Conservation (phyloP, 2,329 filamentous ascomycete genomes). For the Dactylellina drechsleri region DNA sequence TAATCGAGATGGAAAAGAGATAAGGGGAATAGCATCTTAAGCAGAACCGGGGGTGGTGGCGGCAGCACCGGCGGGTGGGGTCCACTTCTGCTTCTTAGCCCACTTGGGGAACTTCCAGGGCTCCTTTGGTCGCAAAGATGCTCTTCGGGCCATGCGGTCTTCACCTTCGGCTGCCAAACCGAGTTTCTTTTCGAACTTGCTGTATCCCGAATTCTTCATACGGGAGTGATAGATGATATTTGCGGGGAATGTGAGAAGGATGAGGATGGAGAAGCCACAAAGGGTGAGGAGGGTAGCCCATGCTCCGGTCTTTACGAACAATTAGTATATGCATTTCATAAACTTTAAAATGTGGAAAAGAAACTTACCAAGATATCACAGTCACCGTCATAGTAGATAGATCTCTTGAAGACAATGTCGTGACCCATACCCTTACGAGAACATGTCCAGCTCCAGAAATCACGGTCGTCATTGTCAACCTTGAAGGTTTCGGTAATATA, state of each 20-base stretch:
- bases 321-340: neutral
- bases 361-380: constrained; percentile 50
- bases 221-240: constrained; percentile 52
- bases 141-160: constrained; percentile 20
- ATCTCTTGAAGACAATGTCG: constrained; percentile 51
- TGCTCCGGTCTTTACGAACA: constrained; percentile 43
- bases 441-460: constrained; percentile 55
- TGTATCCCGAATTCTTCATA: constrained; percentile 53
- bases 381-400: constrained; percentile 54
- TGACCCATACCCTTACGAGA: constrained; percentile 44
- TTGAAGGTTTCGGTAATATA: constrained; percentile 53
- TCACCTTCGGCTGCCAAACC: constrained; percentile 32
- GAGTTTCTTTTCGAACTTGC: constrained; percentile 48
- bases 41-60: neutral
- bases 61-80: neutral
- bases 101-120: constrained; percentile 48
- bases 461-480: constrained; percentile 50
- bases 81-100: constrained; percentile 20
- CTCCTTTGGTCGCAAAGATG: constrained; percentile 34
- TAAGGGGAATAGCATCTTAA: neutral
- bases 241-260: constrained; percentile 50
- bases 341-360: neutral
- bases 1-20: neutral
- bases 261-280: constrained; percentile 44
- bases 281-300: constrained; percentile 49